Base-by-base conservation (phyloP, 108 stramenopile species). In the Nannochloropsis gaditana region DNA sequence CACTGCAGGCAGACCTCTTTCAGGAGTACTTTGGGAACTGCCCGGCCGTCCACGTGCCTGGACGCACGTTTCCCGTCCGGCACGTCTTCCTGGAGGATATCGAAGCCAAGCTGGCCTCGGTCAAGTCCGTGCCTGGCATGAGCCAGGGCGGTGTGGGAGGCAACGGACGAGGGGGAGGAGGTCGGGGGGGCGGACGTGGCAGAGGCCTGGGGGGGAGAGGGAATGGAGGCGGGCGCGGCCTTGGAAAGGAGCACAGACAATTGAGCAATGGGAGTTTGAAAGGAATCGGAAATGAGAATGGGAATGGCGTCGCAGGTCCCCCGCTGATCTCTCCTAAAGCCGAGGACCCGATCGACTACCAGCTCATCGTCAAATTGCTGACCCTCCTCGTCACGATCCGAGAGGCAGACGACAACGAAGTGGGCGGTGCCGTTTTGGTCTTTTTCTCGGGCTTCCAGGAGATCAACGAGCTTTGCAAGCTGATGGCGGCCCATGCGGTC, bases 401-500 rank as follows among this genome's bases (percentile, higher is more conserved):
- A 41, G 44, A 45, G 43, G 83, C 83, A 11, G 44, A 83, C 21
- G 84, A 86, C 5, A 43, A 81, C 31, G 90, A 87, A 81, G 84
- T 86, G 9, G 81, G 92, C 79, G 97, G 95, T 31, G 94, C 95
- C 11, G 94, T 98, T 19, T 90, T 99, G 5, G 94, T 99, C 44
- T 99, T 99, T 86, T 87, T 97, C 44, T 93, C 96, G 9, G 97
- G 97, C 10, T 95, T 94, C 93, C 89, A 90, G 44, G 97, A 98
- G 84, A 98, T 98, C 80, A 43, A 82, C 21, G 43, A 92, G 10
- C 93, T 96, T 11, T 44, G 80, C 41, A 85, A 80, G 80, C 44
- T 41, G 79, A 79, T 90, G 15, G 21, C 42, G 59, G 21, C 91
- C 90, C 44, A 94, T 95, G 45, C 83, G 88, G 45, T 87, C 94